Evolutionary conservation across 192 early-diverging fungal genomes (phyloP).

Genomic region (Coemansia sp.): DNA sequence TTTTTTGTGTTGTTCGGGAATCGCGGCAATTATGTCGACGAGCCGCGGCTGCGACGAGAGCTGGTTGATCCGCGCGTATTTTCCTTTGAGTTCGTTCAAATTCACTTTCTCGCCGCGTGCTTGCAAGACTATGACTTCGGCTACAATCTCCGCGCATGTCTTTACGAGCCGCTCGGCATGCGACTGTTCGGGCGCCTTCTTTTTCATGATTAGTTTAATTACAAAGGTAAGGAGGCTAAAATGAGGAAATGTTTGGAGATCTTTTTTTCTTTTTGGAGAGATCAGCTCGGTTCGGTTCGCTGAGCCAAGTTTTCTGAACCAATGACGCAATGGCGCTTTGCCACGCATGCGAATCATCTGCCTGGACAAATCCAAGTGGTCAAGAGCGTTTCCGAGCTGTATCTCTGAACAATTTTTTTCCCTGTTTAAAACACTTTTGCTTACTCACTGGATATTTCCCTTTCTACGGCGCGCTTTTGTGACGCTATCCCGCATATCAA

Average conservation of each 20-base stretch:
- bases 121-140: constrained; percentile 76
- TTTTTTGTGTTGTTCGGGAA: constrained; percentile 88
- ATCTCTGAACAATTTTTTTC: too few relatives aligned
- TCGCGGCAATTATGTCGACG: constrained; percentile 97
- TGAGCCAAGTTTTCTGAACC: too few relatives aligned
- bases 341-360: too few relatives aligned
- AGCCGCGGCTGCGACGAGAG: constrained; percentile 87
- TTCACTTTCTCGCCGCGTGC: constrained; percentile 74
- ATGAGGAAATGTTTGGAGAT: not conserved
- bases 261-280: not conserved
- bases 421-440: too few relatives aligned
- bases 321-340: too few relatives aligned
- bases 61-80: constrained; percentile 70
- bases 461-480: not conserved
- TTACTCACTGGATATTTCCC: not conserved
- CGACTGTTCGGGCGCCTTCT: constrained; percentile 42
- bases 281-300: too few relatives aligned
- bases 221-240: not conserved
- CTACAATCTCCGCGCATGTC: constrained; percentile 85
- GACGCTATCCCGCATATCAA: not conserved
- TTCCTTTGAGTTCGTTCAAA: constrained; percentile 80
- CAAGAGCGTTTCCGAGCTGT: too few relatives aligned
- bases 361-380: too few relatives aligned
- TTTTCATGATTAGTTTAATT: constrained; percentile 19
- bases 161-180: constrained; percentile 78